These are phyloP conservation scores for Paratinospora sagittata DNA, from an alignment of 164 flowering plant genomes.

Conservation along the genomic window DNA sequence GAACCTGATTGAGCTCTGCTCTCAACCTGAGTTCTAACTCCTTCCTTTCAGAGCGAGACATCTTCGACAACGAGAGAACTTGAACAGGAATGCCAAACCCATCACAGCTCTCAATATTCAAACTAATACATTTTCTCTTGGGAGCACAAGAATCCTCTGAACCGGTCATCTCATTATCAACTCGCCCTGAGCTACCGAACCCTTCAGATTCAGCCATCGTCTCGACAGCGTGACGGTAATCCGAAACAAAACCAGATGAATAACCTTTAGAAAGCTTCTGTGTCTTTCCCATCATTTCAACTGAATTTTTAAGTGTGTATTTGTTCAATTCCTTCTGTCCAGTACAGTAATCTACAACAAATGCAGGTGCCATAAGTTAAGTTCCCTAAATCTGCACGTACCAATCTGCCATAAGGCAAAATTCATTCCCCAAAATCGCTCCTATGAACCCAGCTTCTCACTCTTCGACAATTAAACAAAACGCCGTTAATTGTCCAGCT, in stretches of 20 bases:
- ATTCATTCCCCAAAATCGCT: background rate
- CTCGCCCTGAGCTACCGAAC: conserved; percentile 57
- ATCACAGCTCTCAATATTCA: conserved; percentile 46
- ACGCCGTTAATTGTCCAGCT: background rate
- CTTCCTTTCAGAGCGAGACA: conserved; percentile 57
- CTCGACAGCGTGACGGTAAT: conserved; percentile 54
- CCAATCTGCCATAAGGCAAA: conserved; percentile 23
- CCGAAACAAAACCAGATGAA: conserved; percentile 54
- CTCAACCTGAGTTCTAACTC: conserved; percentile 49
- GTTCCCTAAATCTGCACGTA: conserved; percentile 40
- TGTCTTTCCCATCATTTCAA: conserved; percentile 54
- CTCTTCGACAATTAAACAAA: background rate
- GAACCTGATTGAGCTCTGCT: conserved; percentile 67
- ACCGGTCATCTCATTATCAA: conserved; percentile 48
- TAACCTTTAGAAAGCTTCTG: conserved; percentile 54
- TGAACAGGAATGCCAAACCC: conserved; percentile 51
- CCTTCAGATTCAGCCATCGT: conserved; percentile 74
- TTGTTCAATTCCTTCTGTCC: conserved; percentile 42
- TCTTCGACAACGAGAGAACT: conserved; percentile 48
- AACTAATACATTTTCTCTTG: conserved; percentile 54
- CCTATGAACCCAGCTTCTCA: background rate
- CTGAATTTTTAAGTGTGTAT: conserved; percentile 12
- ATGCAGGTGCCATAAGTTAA: conserved; percentile 56
- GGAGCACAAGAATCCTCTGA: conserved; percentile 58
- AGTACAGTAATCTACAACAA: conserved; percentile 42